These are phyloP conservation scores for Lupinus albus DNA, from an alignment of 306 rosid genomes.

Conservation along the genomic window DNA sequence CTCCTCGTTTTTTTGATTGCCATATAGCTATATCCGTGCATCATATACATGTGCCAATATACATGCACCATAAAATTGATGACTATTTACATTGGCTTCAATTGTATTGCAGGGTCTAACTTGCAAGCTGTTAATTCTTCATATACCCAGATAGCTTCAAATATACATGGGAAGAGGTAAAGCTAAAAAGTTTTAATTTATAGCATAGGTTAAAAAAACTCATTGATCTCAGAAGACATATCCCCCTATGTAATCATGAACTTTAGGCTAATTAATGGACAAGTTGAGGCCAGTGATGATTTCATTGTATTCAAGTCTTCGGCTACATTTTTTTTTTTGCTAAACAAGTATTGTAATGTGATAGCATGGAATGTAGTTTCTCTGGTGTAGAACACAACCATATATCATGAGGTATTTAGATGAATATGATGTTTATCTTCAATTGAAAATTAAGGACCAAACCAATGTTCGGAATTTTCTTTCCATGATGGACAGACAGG, in stretches of 20 bases:
- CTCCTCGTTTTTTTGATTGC: too few relatives aligned
- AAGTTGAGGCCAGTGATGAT: slow-evolving; percentile 14
- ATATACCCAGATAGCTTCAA: too few relatives aligned
- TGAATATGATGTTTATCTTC: slow-evolving; percentile 8
- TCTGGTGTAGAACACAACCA: neutral
- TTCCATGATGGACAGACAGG: neutral
- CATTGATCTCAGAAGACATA: neutral
- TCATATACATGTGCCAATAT: too few relatives aligned
- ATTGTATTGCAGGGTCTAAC: too few relatives aligned
- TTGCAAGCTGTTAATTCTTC: too few relatives aligned
- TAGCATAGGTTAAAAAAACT: too few relatives aligned
- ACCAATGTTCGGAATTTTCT: neutral
- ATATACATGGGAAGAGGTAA: too few relatives aligned
- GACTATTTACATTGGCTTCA: too few relatives aligned
- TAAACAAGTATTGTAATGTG: neutral
- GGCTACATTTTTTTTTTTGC: neutral
- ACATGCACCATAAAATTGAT: too few relatives aligned
- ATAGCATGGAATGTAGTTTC: too few relatives aligned
- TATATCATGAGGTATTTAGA: neutral
- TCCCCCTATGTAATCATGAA: neutral
- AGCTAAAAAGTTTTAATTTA: too few relatives aligned
- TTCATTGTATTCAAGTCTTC: neutral
- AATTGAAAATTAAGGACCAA: neutral
- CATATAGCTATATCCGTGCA: too few relatives aligned
- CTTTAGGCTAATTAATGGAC: slow-evolving; percentile 13